Evolutionary conservation across 805 yeast genomes (phyloP).

Genomic region (Myxozyma geophila): DNA sequence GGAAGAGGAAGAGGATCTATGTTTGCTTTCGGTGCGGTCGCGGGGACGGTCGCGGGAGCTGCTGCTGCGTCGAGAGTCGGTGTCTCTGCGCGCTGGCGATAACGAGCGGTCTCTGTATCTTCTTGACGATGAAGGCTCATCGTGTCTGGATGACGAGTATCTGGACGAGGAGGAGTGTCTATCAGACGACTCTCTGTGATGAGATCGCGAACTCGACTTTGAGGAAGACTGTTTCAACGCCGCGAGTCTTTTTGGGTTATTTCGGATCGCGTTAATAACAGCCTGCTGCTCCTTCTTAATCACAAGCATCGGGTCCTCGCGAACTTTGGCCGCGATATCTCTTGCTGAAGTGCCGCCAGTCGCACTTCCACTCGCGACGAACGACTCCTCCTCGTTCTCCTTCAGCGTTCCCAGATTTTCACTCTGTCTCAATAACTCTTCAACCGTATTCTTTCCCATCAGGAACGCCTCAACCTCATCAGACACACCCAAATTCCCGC

Average conservation of each 20-base stretch:
- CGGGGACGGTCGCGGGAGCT: slow-evolving; percentile 5
- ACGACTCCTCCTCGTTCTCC: slow-evolving; percentile 24
- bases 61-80: slow-evolving; percentile 4
- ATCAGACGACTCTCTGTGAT: background rate
- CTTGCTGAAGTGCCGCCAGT: slow-evolving; percentile 31
- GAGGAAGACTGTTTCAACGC: slow-evolving; percentile 19
- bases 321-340: slow-evolving; percentile 39
- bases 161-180: background rate
- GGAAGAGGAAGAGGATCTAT: slow-evolving; percentile 4
- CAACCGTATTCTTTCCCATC: slow-evolving; percentile 57
- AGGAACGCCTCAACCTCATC: slow-evolving; percentile 57
- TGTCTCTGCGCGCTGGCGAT: background rate
- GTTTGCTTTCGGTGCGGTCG: background rate
- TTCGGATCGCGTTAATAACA: slow-evolving; percentile 26
- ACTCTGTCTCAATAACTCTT: slow-evolving; percentile 45
- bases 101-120: background rate
- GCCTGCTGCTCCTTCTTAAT: slow-evolving; percentile 47
- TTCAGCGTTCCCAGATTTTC: slow-evolving; percentile 28
- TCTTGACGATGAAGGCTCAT: background rate
- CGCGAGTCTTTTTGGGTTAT: slow-evolving; percentile 30
- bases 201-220: background rate
- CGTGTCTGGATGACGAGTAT: background rate
- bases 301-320: slow-evolving; percentile 58
- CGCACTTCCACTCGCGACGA: slow-evolving; percentile 16
- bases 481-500: slow-evolving; percentile 38